Base-by-base conservation (phyloP, 495 filamentous ascomycete species). In the Neurospora sp. region DNA sequence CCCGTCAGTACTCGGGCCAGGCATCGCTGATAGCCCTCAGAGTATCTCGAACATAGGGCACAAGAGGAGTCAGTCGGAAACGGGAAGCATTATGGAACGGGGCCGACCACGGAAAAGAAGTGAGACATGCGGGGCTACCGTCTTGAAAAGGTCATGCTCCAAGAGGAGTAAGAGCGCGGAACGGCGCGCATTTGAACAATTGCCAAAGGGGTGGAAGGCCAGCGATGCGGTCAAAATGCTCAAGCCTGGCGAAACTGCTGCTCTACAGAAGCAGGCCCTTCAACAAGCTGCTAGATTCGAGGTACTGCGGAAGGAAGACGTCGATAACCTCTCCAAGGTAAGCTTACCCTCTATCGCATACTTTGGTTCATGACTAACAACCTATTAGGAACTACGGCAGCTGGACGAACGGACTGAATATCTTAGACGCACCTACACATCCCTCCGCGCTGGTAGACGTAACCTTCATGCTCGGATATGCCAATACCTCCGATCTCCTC, bases 371-470 rank as follows among this genome's bases (percentile, higher is more conserved):
- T 16, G 27, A 37, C 53, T 65, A 37, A 65, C 53, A 65, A 31
- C 20, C 6, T 7, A 40, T 2, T 40, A 90, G 86, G 91, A 93
- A 78, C 86, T 93, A 37, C 84, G 88, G 12, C 85, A 85, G 45
- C 83, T 93, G n/a, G 91, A 93, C 73, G 87, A 91, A 70, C 86
- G 90, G 48, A 90, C 88, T 69, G 89, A 92, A 72, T 93, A 93
- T 78, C 86, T 93, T 53, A 87, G 89, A 16, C 89, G 86, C 73
- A 92, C 90, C 0, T 89, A 91, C 75, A 89, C 86, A 48, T 88
- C 88, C n/a, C 85, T 93, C 17, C 85, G 90, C 10, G 83, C 86
- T 6, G 90, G 90, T 6, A 86, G 91, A 53, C 89, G 88, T 70
- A 91, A 89, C 75, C 84, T 93, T 1, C 91, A 93, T 76, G 83